phyloP scores from a whole-genome alignment of 305 asterid genomes.

The Euphrasia arctica region DNA sequence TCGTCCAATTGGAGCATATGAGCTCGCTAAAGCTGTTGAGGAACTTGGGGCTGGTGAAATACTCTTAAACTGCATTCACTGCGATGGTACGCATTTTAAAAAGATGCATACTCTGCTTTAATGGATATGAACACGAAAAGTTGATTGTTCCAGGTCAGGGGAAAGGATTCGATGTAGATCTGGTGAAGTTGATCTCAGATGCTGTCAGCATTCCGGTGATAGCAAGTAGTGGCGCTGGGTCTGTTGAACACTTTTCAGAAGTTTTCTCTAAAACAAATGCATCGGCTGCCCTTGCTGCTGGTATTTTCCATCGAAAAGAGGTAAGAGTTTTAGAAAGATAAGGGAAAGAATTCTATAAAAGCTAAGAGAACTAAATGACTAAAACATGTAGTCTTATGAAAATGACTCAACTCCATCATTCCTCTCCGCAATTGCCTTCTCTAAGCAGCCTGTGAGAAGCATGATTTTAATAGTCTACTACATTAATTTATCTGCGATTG shows the following conservation, averaged over 20 bases:
- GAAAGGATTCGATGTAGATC: slow-evolving; percentile 78
- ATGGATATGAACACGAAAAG: background rate
- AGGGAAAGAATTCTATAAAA: background rate
- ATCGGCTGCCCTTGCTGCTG: slow-evolving; percentile 99
- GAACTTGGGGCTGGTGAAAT: slow-evolving; percentile 98
- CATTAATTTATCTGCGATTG: background rate
- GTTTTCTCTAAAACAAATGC: slow-evolving; percentile 86
- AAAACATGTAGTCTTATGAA: too few relatives aligned
- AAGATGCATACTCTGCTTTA: background rate
- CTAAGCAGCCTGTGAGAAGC: background rate
- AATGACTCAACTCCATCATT: too few relatives aligned
- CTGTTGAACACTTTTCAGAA: slow-evolving; percentile 75
- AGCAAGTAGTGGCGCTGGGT: slow-evolving; percentile 96
- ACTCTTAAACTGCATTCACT: slow-evolving; percentile 88
- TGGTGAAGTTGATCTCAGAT: slow-evolving; percentile 80
- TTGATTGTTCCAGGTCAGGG: slow-evolving; percentile 69
- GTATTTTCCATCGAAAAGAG: slow-evolving; percentile 95
- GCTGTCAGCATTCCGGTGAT: slow-evolving; percentile 90
- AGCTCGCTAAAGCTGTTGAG: slow-evolving; percentile 94
- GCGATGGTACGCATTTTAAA: slow-evolving; percentile 59
- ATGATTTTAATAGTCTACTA: background rate
- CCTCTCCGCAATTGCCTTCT: too few relatives aligned
- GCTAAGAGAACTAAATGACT: too few relatives aligned
- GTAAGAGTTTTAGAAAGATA: slow-evolving; percentile 33
- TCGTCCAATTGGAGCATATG: slow-evolving; percentile 92